Percentiles rank a stretch among this genome's conserved stretches.
These are phyloP conservation scores for Aquilaria malaccensis DNA, from an alignment of 345 rosid genomes.

Conservation along the genomic window DNA sequence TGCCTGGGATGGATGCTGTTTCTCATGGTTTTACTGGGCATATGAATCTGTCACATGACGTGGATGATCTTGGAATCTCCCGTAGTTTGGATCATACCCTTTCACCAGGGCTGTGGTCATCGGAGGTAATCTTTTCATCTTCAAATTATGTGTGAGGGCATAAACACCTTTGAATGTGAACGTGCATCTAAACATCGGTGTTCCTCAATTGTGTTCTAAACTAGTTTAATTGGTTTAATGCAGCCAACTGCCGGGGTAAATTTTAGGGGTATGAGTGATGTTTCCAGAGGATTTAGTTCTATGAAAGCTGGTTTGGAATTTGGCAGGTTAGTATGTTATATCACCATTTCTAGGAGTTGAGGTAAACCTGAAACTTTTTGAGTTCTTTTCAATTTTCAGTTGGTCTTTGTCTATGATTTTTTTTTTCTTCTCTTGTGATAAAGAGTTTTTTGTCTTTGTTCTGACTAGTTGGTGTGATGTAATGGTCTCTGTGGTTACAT, in stretches of 20 bases:
- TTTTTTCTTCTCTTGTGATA: too few species aligned
- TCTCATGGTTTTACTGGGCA: slow-evolving; percentile 35
- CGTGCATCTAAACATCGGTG: slow-evolving; percentile 4
- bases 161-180: not conserved
- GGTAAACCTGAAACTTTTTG: not conserved
- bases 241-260: slow-evolving; percentile 38
- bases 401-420: not conserved
- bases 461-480: not conserved
- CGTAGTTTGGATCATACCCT: slow-evolving; percentile 31
- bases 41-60: slow-evolving; percentile 17
- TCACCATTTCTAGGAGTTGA: not conserved
- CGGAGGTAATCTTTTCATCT: slow-evolving; percentile 39
- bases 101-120: slow-evolving; percentile 56
- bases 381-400: not conserved
- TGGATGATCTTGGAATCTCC: slow-evolving; percentile 46
- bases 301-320: slow-evolving; percentile 49
- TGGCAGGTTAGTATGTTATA: slow-evolving; percentile 53
- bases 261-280: slow-evolving; percentile 39
- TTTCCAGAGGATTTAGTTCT: slow-evolving; percentile 46
- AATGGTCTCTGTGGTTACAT: not conserved
- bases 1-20: not conserved
- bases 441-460: slow-evolving; percentile 1
- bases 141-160: not conserved
- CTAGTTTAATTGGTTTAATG: slow-evolving; percentile 5
- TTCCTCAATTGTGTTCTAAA: not conserved